Base-by-base conservation (phyloP, 495 filamentous ascomycete species). In the Aeminium ludgeri region DNA sequence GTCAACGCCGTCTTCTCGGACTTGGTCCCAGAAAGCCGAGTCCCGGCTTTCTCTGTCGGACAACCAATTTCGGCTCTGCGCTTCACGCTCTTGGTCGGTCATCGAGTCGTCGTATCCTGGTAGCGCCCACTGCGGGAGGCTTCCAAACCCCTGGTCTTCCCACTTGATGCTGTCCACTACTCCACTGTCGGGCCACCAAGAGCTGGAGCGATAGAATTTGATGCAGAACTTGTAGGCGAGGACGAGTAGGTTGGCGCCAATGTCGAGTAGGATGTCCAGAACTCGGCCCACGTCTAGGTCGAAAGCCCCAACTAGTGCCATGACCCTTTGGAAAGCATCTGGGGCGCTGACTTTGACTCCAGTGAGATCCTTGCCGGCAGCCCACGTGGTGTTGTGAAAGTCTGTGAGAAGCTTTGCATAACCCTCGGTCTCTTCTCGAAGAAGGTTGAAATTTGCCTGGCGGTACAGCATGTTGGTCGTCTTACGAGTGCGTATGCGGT, bases 361-460 rank as follows among this genome's bases (percentile, higher is more conserved):
- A 3, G 23, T 25, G 27, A 51, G 36, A 10, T 34, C 28, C 18
- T 41, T 35, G 8, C 15, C 33, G 8, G 39, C 23, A 7, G 38
- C 43, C 44, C 66, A 68, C 49, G 73, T 79, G 0, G 81, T 84
- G 6, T 80, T 85, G 53, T 87, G 92, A 23, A 89, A 75, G 55
- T 94, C 85, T 0, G 84, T 89, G 8, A 86, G 64, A 15, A 94
- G 68, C 59, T 94, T 94, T 12, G 71, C 78, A 53, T 86, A 99
- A 23, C 91, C 91, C 59, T 99, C 91, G 0, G 83, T 81, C 59
- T 99, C 91, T 65, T 99, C 91, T 23, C 91, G 73, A 13, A 99
- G 65, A 2, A 99, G 65, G 52, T 99, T 99, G 64, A 93, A 94
- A 55, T 91, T 95, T 1, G 85, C 82, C 55, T 96, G 91, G 34